Evolutionary conservation across 371 early-diverging fungal species (phyloP).

Genomic region (Conidiobolus incongruus): DNA sequence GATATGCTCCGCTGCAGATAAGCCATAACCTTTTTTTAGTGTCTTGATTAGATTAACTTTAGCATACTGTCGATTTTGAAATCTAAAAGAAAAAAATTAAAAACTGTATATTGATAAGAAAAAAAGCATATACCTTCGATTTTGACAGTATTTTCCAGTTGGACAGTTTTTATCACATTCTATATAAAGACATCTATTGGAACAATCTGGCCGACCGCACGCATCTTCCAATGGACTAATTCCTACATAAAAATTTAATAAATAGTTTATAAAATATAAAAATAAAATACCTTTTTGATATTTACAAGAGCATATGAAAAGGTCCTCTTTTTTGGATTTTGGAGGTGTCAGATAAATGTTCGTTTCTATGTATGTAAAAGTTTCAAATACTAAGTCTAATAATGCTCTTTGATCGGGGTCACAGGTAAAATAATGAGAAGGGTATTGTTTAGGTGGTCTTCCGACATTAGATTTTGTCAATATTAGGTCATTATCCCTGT

Average conservation of each 20-base stretch:
- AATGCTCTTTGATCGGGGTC: conserved; percentile 3
- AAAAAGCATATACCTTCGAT: conserved; percentile 41
- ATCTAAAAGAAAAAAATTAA: conserved; percentile 20
- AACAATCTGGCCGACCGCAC: conserved; percentile 76
- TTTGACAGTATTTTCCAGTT: conserved; percentile 65
- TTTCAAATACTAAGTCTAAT: conserved; percentile 19
- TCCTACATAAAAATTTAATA: conserved; percentile 1
- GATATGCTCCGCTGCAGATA: conserved; percentile 43
- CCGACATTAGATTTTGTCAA: no score
- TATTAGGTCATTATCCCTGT: no score
- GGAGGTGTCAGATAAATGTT: conserved; percentile 47
- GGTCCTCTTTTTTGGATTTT: conserved; percentile 45
- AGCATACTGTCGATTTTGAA: conserved; percentile 62
- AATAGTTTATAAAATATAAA: neutral
- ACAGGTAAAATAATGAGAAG: neutral
- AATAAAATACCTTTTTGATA: conserved; percentile 27
- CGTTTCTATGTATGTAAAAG: conserved; percentile 30
- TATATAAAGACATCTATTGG: conserved; percentile 77
- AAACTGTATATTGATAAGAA: neutral
- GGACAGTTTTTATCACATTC: conserved; percentile 86
- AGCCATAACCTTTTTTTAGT: conserved; percentile 78
- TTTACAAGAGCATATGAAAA: conserved; percentile 59
- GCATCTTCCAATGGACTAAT: conserved; percentile 24
- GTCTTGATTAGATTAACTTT: conserved; percentile 68
- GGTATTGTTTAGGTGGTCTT: no score